Conservation (phyloP, 495 filamentous ascomycete genomes). For the Pseudotulostoma volvatum region DNA sequence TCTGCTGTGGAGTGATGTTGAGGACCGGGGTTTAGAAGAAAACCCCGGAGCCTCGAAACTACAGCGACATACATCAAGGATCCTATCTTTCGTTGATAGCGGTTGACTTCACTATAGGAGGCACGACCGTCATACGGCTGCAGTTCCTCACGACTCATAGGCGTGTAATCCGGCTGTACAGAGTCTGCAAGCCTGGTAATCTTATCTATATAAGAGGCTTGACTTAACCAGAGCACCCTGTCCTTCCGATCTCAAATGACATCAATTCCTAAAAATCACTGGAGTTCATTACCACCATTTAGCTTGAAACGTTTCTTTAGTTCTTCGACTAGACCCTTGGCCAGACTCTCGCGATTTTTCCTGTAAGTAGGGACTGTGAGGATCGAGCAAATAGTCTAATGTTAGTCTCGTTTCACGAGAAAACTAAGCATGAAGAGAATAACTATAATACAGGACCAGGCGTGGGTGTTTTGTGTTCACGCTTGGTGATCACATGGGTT, state of each 20-base stretch:
- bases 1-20: conserved; percentile 6
- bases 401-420: too few relatives aligned
- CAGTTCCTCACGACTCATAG: conserved; percentile 2
- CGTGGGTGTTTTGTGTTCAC: too few relatives aligned
- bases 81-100: conserved; percentile 12
- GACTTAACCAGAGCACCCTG: not conserved
- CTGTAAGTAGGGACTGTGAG: conserved; percentile 5
- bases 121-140: conserved; percentile 1
- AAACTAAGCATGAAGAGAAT: too few relatives aligned
- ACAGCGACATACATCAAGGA: conserved; percentile 11
- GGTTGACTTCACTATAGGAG: conserved; percentile 4
- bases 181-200: conserved; percentile 4
- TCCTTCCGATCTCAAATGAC: not conserved
- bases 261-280: not conserved
- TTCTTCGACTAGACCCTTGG: conserved; percentile 4
- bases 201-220: not conserved
- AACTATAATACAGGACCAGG: too few relatives aligned
- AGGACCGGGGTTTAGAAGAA: conserved; percentile 9
- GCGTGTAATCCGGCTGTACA: conserved; percentile 4
- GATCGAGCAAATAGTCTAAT: not conserved
- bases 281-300: not conserved
- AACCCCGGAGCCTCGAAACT: conserved; percentile 6
- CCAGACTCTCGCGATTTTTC: not conserved
- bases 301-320: not conserved
- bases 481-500: too few relatives aligned